These are phyloP conservation scores for Fraxinus greggii DNA, from an alignment of 305 asterid species.

Conservation along the genomic window DNA sequence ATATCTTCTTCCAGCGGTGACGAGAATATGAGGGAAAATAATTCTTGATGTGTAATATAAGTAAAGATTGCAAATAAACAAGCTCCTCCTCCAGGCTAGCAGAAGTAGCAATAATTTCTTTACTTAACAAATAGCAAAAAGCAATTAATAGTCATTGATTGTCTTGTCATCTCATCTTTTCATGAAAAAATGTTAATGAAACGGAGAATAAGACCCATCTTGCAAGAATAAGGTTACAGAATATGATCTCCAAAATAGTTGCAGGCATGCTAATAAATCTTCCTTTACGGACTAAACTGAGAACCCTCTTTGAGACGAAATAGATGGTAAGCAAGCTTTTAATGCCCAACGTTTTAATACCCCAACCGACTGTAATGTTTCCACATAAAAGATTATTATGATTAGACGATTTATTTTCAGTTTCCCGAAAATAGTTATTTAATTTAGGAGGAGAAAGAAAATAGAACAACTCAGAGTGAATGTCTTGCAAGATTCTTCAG, in stretches of 20 bases:
- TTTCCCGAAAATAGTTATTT: not conserved
- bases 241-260: not conserved
- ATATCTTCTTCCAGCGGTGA: not conserved
- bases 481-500: not conserved
- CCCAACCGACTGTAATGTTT: not conserved
- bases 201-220: not conserved
- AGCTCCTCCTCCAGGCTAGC: not conserved
- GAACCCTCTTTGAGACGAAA: not conserved
- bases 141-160: not conserved
- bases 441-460: not conserved
- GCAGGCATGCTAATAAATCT: not conserved
- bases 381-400: not conserved
- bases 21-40: not conserved
- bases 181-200: not conserved
- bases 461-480: not conserved
- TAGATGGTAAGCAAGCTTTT: not conserved
- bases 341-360: not conserved
- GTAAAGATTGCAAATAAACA: not conserved
- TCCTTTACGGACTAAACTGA: not conserved
- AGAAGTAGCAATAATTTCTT: not conserved
- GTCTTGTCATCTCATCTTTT: not conserved
- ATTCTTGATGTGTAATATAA: not conserved
- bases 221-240: not conserved
- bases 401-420: not conserved
- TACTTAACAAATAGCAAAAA: not conserved